A percentile compares a stretch with the other conserved stretches of the same genome.
Evolutionary conservation across 1,284 basidiomycete genomes (phyloP).

Genomic region (Schizophyllum amplum): DNA sequence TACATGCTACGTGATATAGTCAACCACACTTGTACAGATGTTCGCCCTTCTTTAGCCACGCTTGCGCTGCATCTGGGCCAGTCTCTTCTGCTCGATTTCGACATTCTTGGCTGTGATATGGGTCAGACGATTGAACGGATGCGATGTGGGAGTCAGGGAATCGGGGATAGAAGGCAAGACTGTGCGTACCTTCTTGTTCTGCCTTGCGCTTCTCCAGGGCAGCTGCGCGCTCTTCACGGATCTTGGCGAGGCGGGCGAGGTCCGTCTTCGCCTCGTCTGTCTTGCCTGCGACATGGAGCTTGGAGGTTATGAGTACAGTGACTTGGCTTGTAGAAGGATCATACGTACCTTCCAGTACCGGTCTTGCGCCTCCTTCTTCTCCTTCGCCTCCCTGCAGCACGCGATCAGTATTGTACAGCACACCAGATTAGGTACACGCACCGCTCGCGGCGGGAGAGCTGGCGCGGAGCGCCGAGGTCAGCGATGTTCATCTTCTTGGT

Average conservation of each 20-base stretch:
- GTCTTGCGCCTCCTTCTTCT: conserved; percentile 83
- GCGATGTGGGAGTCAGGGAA: background rate
- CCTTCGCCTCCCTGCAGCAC: conserved; percentile 68
- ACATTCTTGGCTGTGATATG: conserved; percentile 27
- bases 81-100: conserved; percentile 31
- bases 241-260: conserved; percentile 79
- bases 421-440: conserved; percentile 23
- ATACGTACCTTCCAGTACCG: conserved; percentile 70
- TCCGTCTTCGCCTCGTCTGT: conserved; percentile 85
- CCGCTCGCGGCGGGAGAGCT: conserved; percentile 66
- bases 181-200: conserved; percentile 62
- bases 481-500: conserved; percentile 59
- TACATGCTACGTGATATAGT: no score
- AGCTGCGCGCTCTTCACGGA: conserved; percentile 77
- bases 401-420: conserved; percentile 4
- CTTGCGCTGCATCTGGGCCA: conserved; percentile 16
- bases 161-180: no score
- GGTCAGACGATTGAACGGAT: background rate
- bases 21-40: background rate
- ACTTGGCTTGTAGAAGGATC: conserved; percentile 6
- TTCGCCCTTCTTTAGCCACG: conserved; percentile 14
- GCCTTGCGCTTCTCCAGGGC: conserved; percentile 81
- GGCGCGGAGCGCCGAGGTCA: conserved; percentile 45
- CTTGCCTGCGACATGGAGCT: conserved; percentile 73
- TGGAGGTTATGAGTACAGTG: conserved; percentile 19